These are phyloP conservation scores for Neurospora sp. DNA, from an alignment of 495 filamentous ascomycete species.

Conservation along the genomic window DNA sequence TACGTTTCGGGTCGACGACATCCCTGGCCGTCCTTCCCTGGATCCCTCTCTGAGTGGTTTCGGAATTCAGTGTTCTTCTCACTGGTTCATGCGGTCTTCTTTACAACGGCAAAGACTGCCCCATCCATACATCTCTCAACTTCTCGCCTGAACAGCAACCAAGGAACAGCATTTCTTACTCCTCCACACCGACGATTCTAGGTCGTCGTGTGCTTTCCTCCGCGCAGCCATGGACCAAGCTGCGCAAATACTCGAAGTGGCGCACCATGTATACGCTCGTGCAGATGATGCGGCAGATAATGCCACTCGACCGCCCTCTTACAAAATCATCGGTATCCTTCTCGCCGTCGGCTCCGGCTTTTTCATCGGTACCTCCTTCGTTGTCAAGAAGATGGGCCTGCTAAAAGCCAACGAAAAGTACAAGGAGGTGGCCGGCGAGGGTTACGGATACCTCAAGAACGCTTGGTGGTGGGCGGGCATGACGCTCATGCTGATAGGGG, in stretches of 20 bases:
- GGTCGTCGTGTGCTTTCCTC: slow-evolving; percentile 12
- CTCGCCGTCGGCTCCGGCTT: slow-evolving; percentile 81
- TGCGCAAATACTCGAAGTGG: slow-evolving; percentile 27
- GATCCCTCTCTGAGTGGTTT: neutral
- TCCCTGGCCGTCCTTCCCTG: neutral
- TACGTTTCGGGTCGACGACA: neutral
- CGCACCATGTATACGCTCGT: slow-evolving; percentile 34
- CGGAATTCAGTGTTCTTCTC: neutral
- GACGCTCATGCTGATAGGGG: slow-evolving; percentile 94
- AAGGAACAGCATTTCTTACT: neutral
- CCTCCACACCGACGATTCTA: slow-evolving; percentile 6
- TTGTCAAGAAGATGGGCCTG: slow-evolving; percentile 87
- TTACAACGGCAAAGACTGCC: neutral
- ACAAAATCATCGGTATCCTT: slow-evolving; percentile 81
- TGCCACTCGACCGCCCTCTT: slow-evolving; percentile 36
- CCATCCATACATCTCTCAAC: neutral
- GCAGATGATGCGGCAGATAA: slow-evolving; percentile 15
- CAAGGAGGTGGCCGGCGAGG: slow-evolving; percentile 90
- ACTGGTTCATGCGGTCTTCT: slow-evolving; percentile 3
- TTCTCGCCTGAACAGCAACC: neutral
- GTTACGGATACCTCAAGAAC: slow-evolving; percentile 97
- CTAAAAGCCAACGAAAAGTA: slow-evolving; percentile 93
- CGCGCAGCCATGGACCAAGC: slow-evolving; percentile 30
- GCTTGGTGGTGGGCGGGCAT: slow-evolving; percentile 92
- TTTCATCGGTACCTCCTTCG: slow-evolving; percentile 93